These are phyloP conservation scores for Quercus variabilis DNA, from an alignment of 306 rosid species.

Conservation along the genomic window DNA sequence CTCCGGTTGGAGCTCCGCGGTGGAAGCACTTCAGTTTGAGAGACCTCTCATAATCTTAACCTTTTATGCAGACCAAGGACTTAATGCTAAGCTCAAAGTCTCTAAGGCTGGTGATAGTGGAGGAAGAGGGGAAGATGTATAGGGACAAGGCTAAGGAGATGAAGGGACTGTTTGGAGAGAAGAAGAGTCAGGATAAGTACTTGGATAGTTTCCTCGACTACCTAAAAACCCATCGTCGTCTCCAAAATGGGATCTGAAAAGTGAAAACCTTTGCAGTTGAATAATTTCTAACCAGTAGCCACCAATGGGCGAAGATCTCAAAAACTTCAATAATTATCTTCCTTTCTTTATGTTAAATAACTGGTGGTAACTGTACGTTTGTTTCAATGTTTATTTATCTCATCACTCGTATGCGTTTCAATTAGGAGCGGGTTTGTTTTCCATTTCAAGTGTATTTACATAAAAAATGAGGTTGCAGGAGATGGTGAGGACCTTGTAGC, in stretches of 20 bases:
- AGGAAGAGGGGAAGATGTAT: conserved; percentile 32
- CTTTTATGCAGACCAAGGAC: conserved; percentile 18
- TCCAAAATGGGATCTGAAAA: background rate
- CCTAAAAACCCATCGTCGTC: background rate
- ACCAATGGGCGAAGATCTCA: no score
- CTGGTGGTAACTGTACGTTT: no score
- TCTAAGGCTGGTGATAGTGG: conserved; percentile 25
- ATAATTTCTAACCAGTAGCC: no score
- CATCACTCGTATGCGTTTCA: no score
- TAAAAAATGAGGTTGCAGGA: no score
- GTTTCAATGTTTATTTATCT: no score
- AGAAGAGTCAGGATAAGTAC: conserved; percentile 10
- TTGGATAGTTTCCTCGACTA: conserved; percentile 24
- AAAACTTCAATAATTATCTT: no score
- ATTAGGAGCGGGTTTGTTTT: no score
- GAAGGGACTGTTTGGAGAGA: conserved; percentile 12
- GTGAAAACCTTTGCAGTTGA: no score
- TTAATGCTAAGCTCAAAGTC: conserved; percentile 18
- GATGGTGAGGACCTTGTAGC: no score
- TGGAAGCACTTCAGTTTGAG: conserved; percentile 21
- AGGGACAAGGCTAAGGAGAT: conserved; percentile 28
- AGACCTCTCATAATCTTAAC: conserved; percentile 17
- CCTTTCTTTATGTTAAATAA: no score
- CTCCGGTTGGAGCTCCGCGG: conserved; percentile 49
- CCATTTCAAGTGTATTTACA: no score